Conservation (phyloP, 352 stramenopile genomes). For the Pythium coloratum region DNA sequence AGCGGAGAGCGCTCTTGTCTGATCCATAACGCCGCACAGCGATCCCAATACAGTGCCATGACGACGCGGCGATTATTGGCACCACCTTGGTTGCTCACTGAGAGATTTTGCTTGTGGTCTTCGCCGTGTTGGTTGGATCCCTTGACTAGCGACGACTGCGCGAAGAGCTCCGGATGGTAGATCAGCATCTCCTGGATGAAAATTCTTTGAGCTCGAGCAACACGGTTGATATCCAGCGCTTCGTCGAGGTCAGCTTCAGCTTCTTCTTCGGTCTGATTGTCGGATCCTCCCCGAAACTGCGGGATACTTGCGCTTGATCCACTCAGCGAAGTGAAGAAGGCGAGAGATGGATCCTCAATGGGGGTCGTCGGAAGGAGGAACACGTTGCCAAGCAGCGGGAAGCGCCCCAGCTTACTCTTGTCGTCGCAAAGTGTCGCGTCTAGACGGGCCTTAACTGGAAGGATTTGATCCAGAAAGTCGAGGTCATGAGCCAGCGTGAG, state of each 20-base stretch:
- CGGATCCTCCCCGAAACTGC: conserved; percentile 14
- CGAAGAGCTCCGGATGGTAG: conserved; percentile 46
- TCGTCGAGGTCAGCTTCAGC: conserved; percentile 28
- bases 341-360: conserved; percentile 58
- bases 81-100: neutral
- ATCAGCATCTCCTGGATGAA: conserved; percentile 70
- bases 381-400: conserved; percentile 68
- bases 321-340: conserved; percentile 34
- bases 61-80: conserved; percentile 32
- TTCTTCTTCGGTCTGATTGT: conserved; percentile 24
- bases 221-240: conserved; percentile 44
- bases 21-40: conserved; percentile 68
- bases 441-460: conserved; percentile 46
- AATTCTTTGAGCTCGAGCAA: conserved; percentile 49
- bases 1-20: conserved; percentile 44
- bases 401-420: conserved; percentile 21
- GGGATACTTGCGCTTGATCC: conserved; percentile 17
- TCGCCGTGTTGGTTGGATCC: conserved; percentile 8
- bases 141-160: neutral
- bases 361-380: conserved; percentile 68
- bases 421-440: conserved; percentile 23
- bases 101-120: neutral
- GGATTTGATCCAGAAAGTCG: conserved; percentile 63
- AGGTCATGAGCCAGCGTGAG: conserved; percentile 72
- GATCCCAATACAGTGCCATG: conserved; percentile 82